Percentiles rank a stretch among this genome's conserved stretches.
Conservation (phyloP, 441 rosid species). For the Erysimum pusillum region DNA sequence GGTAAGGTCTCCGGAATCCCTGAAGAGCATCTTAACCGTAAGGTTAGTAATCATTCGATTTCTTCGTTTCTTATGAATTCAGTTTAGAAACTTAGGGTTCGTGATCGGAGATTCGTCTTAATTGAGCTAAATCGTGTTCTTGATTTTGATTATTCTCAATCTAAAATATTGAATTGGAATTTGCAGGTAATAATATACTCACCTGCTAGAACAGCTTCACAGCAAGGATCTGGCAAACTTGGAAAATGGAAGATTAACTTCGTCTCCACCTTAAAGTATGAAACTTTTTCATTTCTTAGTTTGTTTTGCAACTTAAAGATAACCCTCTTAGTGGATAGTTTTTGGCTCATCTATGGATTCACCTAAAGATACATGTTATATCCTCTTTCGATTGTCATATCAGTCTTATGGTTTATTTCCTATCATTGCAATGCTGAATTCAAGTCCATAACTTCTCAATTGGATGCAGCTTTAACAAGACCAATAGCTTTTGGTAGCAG, state of each 20-base stretch:
- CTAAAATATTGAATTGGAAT: background rate
- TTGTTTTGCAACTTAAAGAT: background rate
- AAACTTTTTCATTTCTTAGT: background rate
- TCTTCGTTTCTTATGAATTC: background rate
- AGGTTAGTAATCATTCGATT: slow-evolving; percentile 50
- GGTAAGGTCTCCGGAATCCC: slow-evolving; percentile 90
- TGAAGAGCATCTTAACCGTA: slow-evolving; percentile 75
- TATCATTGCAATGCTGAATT: background rate
- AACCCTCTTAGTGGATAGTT: background rate
- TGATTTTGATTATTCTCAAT: slow-evolving; percentile 2
- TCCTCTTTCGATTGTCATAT: background rate
- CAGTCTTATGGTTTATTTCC: background rate
- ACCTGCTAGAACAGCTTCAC: slow-evolving; percentile 88
- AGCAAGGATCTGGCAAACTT: slow-evolving; percentile 91
- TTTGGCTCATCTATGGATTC: background rate
- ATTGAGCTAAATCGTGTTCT: slow-evolving; percentile 13
- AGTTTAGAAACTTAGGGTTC: slow-evolving; percentile 13
- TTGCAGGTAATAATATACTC: slow-evolving; percentile 83
- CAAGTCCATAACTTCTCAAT: background rate
- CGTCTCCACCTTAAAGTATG: slow-evolving; percentile 81
- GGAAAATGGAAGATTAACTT: slow-evolving; percentile 92
- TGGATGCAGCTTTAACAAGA: background rate
- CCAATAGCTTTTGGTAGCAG: background rate
- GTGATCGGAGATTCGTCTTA: slow-evolving; percentile 27
- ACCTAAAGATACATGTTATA: background rate